Percentiles rank a stretch among this genome's conserved stretches.
phyloP scores from a whole-genome alignment of 495 filamentous ascomycete species.

The Xylona heveae region DNA sequence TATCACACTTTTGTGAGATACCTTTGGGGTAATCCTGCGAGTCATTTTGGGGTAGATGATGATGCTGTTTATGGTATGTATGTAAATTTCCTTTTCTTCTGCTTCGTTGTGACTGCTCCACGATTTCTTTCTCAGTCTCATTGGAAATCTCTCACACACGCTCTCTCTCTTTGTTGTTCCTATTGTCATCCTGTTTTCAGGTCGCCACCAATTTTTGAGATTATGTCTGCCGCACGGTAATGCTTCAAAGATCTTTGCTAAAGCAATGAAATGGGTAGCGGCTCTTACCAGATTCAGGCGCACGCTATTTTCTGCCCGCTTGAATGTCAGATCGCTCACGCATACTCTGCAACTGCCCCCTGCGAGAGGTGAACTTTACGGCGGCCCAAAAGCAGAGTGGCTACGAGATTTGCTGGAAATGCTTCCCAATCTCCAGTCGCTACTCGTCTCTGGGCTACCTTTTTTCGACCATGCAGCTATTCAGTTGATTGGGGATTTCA shows the following conservation, averaged over 20 bases:
- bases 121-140: no score
- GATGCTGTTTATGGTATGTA: slow-evolving; percentile 37
- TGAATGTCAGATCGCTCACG: slow-evolving; percentile 30
- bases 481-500: slow-evolving; percentile 19
- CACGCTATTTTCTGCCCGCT: slow-evolving; percentile 30
- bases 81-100: no score
- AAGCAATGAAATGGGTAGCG: slow-evolving; percentile 18
- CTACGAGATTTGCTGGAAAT: slow-evolving; percentile 37
- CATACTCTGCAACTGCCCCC: slow-evolving; percentile 49
- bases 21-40: slow-evolving; percentile 42
- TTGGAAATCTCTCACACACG: no score
- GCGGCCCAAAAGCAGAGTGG: slow-evolving; percentile 38
- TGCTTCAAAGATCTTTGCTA: no score
- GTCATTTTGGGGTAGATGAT: slow-evolving; percentile 40
- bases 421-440: slow-evolving; percentile 35
- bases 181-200: no score
- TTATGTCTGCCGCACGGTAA: no score
- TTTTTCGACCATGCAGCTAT: slow-evolving; percentile 48
- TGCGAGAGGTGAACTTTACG: slow-evolving; percentile 43
- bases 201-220: no score
- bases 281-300: slow-evolving; percentile 41
- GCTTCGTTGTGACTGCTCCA: no score
- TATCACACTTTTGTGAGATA: slow-evolving; percentile 34
- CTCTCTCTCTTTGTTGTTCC: no score
- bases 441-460: slow-evolving; percentile 37